Conservation (phyloP, 441 rosid species). For the Eruca vesicaria region DNA sequence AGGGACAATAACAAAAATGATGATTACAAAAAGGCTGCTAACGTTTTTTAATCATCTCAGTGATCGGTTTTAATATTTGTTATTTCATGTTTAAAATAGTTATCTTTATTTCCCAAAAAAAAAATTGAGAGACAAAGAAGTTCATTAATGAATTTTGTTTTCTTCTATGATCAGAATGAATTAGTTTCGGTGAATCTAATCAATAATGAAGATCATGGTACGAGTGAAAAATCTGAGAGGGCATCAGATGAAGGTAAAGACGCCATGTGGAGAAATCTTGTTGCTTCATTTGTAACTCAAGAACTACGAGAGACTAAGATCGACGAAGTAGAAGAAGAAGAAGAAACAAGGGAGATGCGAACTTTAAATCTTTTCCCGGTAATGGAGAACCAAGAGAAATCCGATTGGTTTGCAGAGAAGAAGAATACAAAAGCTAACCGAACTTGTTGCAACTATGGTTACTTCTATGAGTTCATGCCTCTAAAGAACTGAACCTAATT, state of each 20-base stretch:
- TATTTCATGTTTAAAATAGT: neutral
- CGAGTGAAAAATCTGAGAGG: conserved; percentile 35
- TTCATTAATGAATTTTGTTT: neutral
- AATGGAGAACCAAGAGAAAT: conserved; percentile 12
- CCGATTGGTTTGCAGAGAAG: conserved; percentile 19
- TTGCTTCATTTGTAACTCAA: conserved; percentile 24
- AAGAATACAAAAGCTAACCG: conserved; percentile 34
- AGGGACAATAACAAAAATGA: neutral
- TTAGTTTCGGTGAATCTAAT: conserved; percentile 12
- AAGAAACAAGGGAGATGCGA: conserved; percentile 37
- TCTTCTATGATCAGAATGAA: neutral
- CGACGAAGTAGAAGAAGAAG: conserved; percentile 3
- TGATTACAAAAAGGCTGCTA: conserved; percentile 28
- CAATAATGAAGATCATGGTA: conserved; percentile 22
- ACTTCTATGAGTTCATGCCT: conserved; percentile 67
- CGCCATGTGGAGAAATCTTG: conserved; percentile 27
- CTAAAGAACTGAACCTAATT: conserved; percentile 42
- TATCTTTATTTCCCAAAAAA: conserved; percentile 24
- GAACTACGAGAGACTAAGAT: conserved; percentile 6
- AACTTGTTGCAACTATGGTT: conserved; percentile 39
- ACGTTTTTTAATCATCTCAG: conserved; percentile 26
- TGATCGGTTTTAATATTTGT: conserved; percentile 3
- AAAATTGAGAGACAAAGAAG: neutral
- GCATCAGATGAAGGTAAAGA: conserved; percentile 24
- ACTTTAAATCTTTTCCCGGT: conserved; percentile 68